phyloP scores from a whole-genome alignment of 192 early-diverging fungal genomes.

The Mortierella claussenii region DNA sequence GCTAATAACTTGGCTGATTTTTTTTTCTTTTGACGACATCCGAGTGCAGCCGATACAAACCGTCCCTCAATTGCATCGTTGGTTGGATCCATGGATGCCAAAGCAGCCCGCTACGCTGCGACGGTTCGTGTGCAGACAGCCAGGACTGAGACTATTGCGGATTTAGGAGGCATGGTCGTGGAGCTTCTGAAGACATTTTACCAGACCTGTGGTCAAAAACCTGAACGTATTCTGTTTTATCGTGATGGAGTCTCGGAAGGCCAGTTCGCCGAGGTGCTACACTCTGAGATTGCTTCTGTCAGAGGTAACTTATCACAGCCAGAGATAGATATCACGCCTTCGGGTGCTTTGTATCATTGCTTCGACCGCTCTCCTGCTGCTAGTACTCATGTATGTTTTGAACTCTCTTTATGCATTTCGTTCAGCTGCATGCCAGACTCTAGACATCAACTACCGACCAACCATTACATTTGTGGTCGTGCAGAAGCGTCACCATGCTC shows the following conservation, averaged over 20 bases:
- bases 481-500: conserved; percentile 92
- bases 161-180: conserved; percentile 72
- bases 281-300: conserved; percentile 77
- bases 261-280: conserved; percentile 80
- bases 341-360: too few relatives aligned
- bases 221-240: conserved; percentile 84
- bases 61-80: conserved; percentile 85
- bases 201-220: conserved; percentile 74
- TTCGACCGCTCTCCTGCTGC: too few relatives aligned
- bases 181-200: conserved; percentile 77
- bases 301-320: conserved; percentile 3
- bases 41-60: not conserved
- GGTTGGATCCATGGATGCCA: conserved; percentile 75
- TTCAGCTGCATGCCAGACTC: conserved; percentile 60
- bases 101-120: conserved; percentile 71
- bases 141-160: conserved; percentile 78
- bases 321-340: too few relatives aligned
- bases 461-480: conserved; percentile 86
- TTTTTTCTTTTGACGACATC: not conserved
- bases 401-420: not conserved
- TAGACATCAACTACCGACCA: conserved; percentile 80
- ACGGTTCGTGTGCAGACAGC: conserved; percentile 74
- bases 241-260: conserved; percentile 93
- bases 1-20: not conserved
- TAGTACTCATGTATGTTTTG: too few relatives aligned